Evolutionary conservation across 805 yeast species (phyloP).

Genomic region (Grigorovia humatica): DNA sequence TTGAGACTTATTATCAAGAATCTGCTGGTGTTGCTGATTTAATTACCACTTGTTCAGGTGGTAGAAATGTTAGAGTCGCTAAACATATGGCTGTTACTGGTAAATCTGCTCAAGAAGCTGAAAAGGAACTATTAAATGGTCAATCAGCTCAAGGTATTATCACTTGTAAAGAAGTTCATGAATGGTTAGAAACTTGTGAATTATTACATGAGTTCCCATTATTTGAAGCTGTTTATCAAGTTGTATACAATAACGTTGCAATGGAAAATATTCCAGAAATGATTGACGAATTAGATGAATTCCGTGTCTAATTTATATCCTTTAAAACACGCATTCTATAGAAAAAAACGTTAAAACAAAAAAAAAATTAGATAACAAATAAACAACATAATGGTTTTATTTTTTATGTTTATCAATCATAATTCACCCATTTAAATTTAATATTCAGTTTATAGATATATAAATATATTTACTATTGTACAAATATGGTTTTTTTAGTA

Average conservation of each 20-base stretch:
- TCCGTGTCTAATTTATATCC: conserved; percentile 3
- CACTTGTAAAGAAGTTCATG: conserved; percentile 87
- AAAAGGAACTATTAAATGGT: conserved; percentile 79
- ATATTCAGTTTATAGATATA: neutral
- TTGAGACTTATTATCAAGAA: conserved; percentile 82
- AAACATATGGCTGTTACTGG: conserved; percentile 73
- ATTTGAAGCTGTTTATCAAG: conserved; percentile 59
- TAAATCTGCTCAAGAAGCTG: conserved; percentile 70
- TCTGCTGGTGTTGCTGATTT: conserved; percentile 97
- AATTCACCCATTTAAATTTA: neutral
- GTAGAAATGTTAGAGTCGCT: conserved; percentile 91
- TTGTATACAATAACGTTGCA: conserved; percentile 63
- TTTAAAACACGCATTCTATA: neutral
- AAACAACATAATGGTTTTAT: neutral
- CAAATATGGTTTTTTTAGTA: neutral
- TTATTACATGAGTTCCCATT: conserved; percentile 62
- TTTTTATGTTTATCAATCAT: neutral
- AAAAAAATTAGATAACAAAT: neutral
- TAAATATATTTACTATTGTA: neutral
- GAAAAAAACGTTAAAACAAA: neutral
- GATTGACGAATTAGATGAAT: conserved; percentile 38
- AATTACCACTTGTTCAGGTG: conserved; percentile 96
- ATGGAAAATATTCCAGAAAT: conserved; percentile 67
- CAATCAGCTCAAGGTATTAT: conserved; percentile 94
- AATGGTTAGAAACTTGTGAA: conserved; percentile 45